phyloP scores from a whole-genome alignment of 306 rosid genomes.

The Lotus japonicus region DNA sequence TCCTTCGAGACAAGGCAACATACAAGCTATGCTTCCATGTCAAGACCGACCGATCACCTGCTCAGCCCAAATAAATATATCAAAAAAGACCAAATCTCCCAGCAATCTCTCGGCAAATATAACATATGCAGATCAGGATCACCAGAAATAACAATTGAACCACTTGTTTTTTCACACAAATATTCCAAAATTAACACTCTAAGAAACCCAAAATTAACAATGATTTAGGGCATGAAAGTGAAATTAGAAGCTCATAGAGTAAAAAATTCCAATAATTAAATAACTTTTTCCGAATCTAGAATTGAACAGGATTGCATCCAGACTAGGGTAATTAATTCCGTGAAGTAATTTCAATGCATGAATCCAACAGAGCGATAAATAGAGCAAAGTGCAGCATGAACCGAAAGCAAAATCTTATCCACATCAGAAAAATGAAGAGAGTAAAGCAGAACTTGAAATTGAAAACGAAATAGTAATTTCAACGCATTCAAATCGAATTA shows the following conservation, averaged over 20 bases:
- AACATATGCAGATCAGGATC: not conserved
- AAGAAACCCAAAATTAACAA: not conserved
- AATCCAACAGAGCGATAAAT: no score
- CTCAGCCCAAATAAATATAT: not conserved
- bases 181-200: not conserved
- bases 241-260: not conserved
- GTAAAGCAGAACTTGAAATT: not conserved
- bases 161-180: no score
- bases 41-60: slow-evolving; percentile 9
- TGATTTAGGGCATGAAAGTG: not conserved
- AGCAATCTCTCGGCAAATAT: not conserved
- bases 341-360: not conserved
- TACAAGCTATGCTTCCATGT: not conserved
- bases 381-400: not conserved
- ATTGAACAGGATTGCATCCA: not conserved
- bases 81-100: not conserved
- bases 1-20: slow-evolving; percentile 1
- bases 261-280: not conserved
- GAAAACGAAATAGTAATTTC: not conserved
- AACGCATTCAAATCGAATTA: not conserved
- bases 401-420: not conserved
- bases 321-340: not conserved
- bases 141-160: not conserved
- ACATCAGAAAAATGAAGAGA: not conserved
- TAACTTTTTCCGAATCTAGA: not conserved